Conservation (phyloP, 768 basidiomycete species). For the Mycena alexandri region DNA sequence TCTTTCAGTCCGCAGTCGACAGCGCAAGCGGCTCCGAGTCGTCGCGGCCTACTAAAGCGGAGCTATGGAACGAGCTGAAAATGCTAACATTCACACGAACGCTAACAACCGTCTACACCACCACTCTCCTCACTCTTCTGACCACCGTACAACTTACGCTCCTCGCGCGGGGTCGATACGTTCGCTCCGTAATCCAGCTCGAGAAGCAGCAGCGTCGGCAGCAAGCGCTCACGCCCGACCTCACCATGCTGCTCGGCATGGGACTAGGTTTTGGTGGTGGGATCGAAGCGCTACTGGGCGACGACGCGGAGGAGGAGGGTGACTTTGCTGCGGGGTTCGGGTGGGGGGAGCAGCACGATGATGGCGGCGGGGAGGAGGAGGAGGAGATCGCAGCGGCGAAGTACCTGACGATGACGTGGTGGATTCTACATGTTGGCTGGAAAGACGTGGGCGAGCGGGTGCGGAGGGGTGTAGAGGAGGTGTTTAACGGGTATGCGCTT, state of each 20-base stretch:
- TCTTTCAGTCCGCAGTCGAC: conserved; percentile 30
- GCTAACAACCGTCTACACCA: conserved; percentile 87
- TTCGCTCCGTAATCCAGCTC: conserved; percentile 72
- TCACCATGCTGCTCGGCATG: conserved; percentile 53
- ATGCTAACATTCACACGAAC: conserved; percentile 94
- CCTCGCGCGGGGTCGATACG: conserved; percentile 85
- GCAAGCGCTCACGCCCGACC: conserved; percentile 57
- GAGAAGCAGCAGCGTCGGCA: conserved; percentile 70
- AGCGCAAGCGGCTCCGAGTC: conserved; percentile 45
- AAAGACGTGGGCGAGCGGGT: conserved; percentile 84
- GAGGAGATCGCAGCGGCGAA: conserved; percentile 64
- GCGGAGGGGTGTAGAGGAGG: conserved; percentile 80
- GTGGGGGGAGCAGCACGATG: conserved; percentile 38
- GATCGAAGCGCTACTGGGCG: conserved; percentile 42
- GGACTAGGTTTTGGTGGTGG: conserved; percentile 44
- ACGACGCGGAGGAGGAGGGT: conserved; percentile 40
- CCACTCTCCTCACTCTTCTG: conserved; percentile 87
- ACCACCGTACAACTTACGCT: conserved; percentile 89
- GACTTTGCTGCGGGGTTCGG: conserved; percentile 35
- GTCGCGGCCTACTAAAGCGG: conserved; percentile 68
- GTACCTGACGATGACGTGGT: conserved; percentile 92
- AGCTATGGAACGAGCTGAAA: conserved; percentile 95
- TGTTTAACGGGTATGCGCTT: conserved; percentile 81
- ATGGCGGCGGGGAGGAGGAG: conserved; percentile 68
- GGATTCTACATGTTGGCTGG: conserved; percentile 94